Conservation (phyloP, 2,329 filamentous ascomycete genomes). For the Furcasterigmium furcatum region DNA sequence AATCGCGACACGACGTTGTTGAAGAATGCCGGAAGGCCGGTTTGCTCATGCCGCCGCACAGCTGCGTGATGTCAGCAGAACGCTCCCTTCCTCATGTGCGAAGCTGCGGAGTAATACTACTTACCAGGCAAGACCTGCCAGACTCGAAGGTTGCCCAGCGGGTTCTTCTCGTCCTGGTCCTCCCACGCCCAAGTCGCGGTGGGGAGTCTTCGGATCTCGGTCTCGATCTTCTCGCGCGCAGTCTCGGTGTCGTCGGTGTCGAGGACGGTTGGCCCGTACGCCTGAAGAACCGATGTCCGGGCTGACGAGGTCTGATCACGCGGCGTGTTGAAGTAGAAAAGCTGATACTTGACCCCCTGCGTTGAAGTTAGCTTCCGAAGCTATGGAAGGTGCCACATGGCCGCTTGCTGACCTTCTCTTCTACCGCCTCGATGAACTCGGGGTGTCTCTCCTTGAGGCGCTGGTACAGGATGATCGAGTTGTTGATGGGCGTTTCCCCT, state of each 20-base stretch:
- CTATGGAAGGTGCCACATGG: background rate
- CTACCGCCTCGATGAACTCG: slow-evolving; percentile 16
- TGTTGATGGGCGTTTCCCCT: slow-evolving; percentile 20
- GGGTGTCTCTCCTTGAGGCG: slow-evolving; percentile 14
- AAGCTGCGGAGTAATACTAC: background rate
- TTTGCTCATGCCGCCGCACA: slow-evolving; percentile 15
- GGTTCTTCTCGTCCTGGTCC: slow-evolving; percentile 14
- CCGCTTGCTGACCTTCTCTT: slow-evolving; percentile 12
- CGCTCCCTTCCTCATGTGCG: no score
- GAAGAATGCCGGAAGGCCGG: slow-evolving; percentile 16
- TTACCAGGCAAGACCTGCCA: slow-evolving; percentile 17
- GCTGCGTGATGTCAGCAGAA: slow-evolving; percentile 4
- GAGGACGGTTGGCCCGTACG: slow-evolving; percentile 16
- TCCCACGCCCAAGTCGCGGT: slow-evolving; percentile 19
- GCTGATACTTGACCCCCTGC: slow-evolving; percentile 17
- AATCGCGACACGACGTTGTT: slow-evolving; percentile 20
- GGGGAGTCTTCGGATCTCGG: slow-evolving; percentile 15
- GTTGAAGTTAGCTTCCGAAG: background rate
- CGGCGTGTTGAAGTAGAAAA: slow-evolving; percentile 17
- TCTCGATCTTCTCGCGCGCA: slow-evolving; percentile 15
- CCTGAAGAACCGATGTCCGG: slow-evolving; percentile 16
- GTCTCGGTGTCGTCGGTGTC: slow-evolving; percentile 15
- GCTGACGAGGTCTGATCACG: slow-evolving; percentile 15
- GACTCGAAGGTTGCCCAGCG: slow-evolving; percentile 15
- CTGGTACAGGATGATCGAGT: slow-evolving; percentile 16